phyloP scores from a whole-genome alignment of 2,329 filamentous ascomycete genomes.

The Fusarium sp. region DNA sequence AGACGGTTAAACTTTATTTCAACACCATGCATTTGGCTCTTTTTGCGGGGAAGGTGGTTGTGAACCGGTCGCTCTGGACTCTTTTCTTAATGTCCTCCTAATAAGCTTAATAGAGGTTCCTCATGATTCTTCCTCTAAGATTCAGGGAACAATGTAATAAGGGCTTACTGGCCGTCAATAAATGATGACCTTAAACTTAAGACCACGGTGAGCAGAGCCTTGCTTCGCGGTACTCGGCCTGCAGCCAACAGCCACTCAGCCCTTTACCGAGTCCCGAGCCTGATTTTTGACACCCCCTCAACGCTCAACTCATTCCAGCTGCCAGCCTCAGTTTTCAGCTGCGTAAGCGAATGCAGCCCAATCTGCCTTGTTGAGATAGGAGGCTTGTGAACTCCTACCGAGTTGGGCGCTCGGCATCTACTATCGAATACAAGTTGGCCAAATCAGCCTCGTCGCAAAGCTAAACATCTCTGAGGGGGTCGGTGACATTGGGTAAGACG shows the following conservation, averaged over 20 bases:
- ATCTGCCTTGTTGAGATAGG: too few species aligned
- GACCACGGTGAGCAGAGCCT: neutral
- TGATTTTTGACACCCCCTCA: neutral
- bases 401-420: too few species aligned
- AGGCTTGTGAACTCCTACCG: too few species aligned
- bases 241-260: neutral
- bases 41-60: neutral
- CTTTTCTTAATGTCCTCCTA: neutral
- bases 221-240: fast-evolving
- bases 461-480: too few species aligned
- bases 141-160: too few species aligned
- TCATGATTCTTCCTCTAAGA: too few species aligned
- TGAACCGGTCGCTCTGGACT: neutral
- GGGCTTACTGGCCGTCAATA: too few species aligned
- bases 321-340: too few species aligned
- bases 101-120: neutral
- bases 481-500: too few species aligned
- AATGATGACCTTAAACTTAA: neutral
- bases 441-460: too few species aligned
- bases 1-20: neutral
- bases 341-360: too few species aligned
- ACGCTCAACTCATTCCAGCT: neutral
- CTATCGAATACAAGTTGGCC: too few species aligned
- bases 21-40: neutral
- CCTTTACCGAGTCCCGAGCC: neutral